These are phyloP conservation scores for Trichoderma atroviride DNA, from an alignment of 2,329 filamentous ascomycete genomes.

Conservation along the genomic window DNA sequence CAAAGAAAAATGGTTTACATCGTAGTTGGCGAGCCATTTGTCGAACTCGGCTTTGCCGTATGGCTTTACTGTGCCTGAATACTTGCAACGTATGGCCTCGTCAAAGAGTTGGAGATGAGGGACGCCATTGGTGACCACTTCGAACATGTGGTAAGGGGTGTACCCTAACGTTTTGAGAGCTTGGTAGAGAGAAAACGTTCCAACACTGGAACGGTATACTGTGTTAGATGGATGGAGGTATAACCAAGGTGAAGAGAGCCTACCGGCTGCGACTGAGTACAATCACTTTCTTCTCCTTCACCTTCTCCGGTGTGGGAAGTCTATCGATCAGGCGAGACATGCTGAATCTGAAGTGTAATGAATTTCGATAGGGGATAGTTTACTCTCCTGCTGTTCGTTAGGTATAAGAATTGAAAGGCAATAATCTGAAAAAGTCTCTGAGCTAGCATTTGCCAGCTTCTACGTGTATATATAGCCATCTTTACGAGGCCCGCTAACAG, in stretches of 20 bases:
- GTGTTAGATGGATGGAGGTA: not conserved
- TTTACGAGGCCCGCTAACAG: not conserved
- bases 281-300: slow-evolving; percentile 41
- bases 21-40: slow-evolving; percentile 45
- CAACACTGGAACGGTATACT: slow-evolving; percentile 34
- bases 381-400: not conserved
- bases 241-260: not conserved
- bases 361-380: not conserved
- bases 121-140: slow-evolving; percentile 34
- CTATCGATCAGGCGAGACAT: slow-evolving; percentile 43
- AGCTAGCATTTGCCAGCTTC: not conserved
- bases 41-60: slow-evolving; percentile 44
- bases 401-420: not conserved
- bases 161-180: slow-evolving; percentile 42
- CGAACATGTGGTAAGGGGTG: slow-evolving; percentile 42
- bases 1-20: slow-evolving; percentile 35
- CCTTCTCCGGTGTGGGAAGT: slow-evolving; percentile 38
- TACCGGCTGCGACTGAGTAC: slow-evolving; percentile 45
- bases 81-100: slow-evolving; percentile 38
- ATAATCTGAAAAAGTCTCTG: not conserved
- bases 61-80: slow-evolving; percentile 35
- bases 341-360: not conserved
- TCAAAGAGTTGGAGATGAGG: slow-evolving; percentile 34
- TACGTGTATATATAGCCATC: not conserved
- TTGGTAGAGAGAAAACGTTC: slow-evolving; percentile 41